Evolutionary conservation across 805 yeast species (phyloP).

Genomic region (Jamesozyma gamospora): DNA sequence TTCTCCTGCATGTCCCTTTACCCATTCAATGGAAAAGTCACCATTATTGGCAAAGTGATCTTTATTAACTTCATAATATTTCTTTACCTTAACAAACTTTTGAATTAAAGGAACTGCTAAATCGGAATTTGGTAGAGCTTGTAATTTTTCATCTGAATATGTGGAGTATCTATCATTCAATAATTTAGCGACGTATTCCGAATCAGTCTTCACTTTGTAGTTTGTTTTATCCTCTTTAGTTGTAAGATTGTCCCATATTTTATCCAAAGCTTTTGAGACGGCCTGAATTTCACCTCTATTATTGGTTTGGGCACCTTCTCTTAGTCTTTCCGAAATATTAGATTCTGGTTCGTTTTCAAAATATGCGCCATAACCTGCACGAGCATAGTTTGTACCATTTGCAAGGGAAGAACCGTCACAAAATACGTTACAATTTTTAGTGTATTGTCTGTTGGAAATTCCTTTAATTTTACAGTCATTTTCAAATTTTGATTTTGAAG

Average conservation of each 20-base stretch:
- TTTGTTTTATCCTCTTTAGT: conserved; percentile 10
- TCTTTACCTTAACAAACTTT: conserved; percentile 35
- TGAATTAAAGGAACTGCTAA: conserved; percentile 30
- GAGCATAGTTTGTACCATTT: conserved; percentile 37
- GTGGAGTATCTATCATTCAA: conserved; percentile 45
- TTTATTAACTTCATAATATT: conserved; percentile 25
- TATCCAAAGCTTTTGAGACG: conserved; percentile 42
- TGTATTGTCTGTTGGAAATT: not conserved
- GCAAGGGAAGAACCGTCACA: conserved; percentile 73
- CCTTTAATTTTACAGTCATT: conserved; percentile 4
- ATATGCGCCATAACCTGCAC: conserved; percentile 65
- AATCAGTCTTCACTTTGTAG: conserved; percentile 55
- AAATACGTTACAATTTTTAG: conserved; percentile 32
- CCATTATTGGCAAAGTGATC: conserved; percentile 27
- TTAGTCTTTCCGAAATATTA: conserved; percentile 46
- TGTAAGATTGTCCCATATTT: conserved; percentile 28
- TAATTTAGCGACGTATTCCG: conserved; percentile 51
- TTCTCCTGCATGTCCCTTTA: conserved; percentile 60
- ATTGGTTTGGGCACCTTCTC: conserved; percentile 50
- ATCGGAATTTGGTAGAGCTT: conserved; percentile 21
- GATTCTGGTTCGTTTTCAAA: conserved; percentile 43
- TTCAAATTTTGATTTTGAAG: conserved; percentile 9
- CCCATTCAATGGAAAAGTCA: conserved; percentile 44
- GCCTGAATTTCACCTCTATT: conserved; percentile 76
- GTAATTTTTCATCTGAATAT: conserved; percentile 40